Evolutionary conservation across 768 basidiomycete genomes (phyloP).

Genomic region (Polyporus arcularius): DNA sequence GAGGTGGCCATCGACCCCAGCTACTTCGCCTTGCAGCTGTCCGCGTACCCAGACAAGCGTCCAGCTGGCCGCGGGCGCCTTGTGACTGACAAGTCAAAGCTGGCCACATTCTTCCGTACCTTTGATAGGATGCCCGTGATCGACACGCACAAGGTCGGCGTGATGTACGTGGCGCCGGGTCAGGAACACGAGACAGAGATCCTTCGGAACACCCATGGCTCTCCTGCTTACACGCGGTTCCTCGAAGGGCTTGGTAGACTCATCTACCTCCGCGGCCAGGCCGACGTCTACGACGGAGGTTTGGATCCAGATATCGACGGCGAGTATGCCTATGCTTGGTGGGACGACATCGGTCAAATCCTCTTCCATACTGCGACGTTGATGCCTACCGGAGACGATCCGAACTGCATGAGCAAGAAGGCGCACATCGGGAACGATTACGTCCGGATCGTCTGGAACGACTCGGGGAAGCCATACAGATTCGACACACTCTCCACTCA

Average conservation of each 20-base stretch:
- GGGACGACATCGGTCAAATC: conserved; percentile 96
- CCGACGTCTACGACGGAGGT: conserved; percentile 91
- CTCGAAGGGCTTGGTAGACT: conserved; percentile 86
- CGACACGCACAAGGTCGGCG: conserved; percentile 95
- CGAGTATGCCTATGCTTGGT: conserved; percentile 98
- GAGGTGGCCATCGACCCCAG: conserved; percentile 83
- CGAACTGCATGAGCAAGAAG: conserved; percentile 82
- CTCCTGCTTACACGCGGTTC: conserved; percentile 93
- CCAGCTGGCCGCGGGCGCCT: conserved; percentile 48
- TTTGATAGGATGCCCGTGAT: conserved; percentile 91
- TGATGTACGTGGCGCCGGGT: conserved; percentile 93
- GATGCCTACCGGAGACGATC: conserved; percentile 87
- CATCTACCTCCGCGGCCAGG: conserved; percentile 85
- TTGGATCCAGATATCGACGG: conserved; percentile 91
- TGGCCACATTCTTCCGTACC: conserved; percentile 60
- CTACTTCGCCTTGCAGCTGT: conserved; percentile 84
- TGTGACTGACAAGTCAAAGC: conserved; percentile 52
- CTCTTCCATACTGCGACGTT: conserved; percentile 96
- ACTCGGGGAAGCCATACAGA: conserved; percentile 83
- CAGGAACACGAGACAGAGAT: conserved; percentile 86
- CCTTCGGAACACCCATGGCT: conserved; percentile 87
- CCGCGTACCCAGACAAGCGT: conserved; percentile 63
- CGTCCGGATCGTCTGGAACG: conserved; percentile 97
- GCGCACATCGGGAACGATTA: conserved; percentile 96
- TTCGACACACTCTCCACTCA: conserved; percentile 92